These are phyloP conservation scores for Rubroshorea leprosula DNA, from an alignment of 345 rosid species.

Conservation along the genomic window DNA sequence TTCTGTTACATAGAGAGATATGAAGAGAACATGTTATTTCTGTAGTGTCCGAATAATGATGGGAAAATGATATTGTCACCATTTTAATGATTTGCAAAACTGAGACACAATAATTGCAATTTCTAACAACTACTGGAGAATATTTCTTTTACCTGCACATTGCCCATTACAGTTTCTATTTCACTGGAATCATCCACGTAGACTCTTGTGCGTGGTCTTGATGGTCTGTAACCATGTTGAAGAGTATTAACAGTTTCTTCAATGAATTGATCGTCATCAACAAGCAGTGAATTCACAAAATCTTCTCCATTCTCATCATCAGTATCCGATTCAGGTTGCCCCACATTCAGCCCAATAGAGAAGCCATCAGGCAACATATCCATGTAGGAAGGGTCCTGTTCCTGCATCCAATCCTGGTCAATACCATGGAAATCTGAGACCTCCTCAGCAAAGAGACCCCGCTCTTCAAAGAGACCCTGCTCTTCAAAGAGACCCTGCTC, in stretches of 20 bases:
- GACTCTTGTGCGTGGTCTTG: slow-evolving; percentile 10
- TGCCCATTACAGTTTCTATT: background rate
- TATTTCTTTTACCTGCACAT: slow-evolving; percentile 18
- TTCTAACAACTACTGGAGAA: background rate
- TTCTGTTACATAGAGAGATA: background rate
- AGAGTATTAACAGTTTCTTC: background rate
- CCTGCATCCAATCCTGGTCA: slow-evolving; percentile 1
- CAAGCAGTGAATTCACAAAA: slow-evolving; percentile 11
- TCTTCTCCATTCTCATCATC: background rate
- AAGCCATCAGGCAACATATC: background rate
- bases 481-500: background rate
- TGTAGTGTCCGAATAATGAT: background rate
- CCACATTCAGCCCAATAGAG: background rate
- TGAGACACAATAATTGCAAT: background rate
- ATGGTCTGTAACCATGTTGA: slow-evolving; percentile 13
- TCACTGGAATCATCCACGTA: slow-evolving; percentile 13
- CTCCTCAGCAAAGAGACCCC: background rate
- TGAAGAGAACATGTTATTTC: background rate
- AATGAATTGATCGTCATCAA: background rate
- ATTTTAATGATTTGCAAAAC: background rate
- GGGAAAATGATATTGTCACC: background rate
- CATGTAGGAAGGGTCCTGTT: background rate
- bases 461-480: background rate
- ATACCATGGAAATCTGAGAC: too few species aligned
- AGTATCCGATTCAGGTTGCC: background rate